A percentile compares a stretch with the other conserved stretches of the same genome.
Conservation (phyloP, 306 rosid genomes). For the Psophocarpus tetragonolobus region DNA sequence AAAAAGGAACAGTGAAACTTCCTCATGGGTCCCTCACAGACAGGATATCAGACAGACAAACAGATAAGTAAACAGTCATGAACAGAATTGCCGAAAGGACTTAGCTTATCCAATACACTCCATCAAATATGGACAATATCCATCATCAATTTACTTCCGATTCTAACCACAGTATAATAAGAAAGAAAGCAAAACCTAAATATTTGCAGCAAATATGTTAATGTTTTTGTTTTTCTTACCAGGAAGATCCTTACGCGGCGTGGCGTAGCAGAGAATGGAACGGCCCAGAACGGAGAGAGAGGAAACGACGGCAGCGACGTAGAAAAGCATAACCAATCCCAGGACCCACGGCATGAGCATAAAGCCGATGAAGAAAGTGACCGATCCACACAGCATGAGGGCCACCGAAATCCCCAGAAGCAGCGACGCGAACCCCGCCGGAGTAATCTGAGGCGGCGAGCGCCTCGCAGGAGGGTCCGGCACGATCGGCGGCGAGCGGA, state of each 20-base stretch:
- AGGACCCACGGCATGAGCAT: constrained; percentile 93
- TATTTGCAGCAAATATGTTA: not conserved
- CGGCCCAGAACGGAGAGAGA: constrained; percentile 66
- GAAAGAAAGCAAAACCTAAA: not conserved
- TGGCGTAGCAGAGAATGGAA: constrained; percentile 62
- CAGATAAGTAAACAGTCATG: not conserved
- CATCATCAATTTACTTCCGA: not conserved
- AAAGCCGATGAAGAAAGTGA: constrained; percentile 87
- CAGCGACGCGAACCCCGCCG: constrained; percentile 80
- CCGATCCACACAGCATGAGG: constrained; percentile 92
- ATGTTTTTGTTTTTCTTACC: constrained; percentile 38
- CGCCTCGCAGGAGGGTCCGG: constrained; percentile 26
- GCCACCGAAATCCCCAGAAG: constrained; percentile 80
- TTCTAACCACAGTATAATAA: not conserved
- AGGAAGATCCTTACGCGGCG: constrained; percentile 65
- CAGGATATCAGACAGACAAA: not conserved
- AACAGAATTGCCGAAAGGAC: not conserved
- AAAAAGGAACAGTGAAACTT: not conserved
- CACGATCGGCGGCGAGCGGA: constrained; percentile 51
- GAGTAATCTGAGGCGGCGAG: constrained; percentile 51
- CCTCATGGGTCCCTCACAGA: constrained; percentile 2
- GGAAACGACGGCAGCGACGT: constrained; percentile 73
- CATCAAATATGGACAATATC: not conserved
- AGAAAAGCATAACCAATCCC: constrained; percentile 70
- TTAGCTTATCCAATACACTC: not conserved